Percentiles rank a stretch among this genome's conserved stretches.
Evolutionary conservation across 805 yeast genomes (phyloP).

Genomic region (Lachancea cidri): DNA sequence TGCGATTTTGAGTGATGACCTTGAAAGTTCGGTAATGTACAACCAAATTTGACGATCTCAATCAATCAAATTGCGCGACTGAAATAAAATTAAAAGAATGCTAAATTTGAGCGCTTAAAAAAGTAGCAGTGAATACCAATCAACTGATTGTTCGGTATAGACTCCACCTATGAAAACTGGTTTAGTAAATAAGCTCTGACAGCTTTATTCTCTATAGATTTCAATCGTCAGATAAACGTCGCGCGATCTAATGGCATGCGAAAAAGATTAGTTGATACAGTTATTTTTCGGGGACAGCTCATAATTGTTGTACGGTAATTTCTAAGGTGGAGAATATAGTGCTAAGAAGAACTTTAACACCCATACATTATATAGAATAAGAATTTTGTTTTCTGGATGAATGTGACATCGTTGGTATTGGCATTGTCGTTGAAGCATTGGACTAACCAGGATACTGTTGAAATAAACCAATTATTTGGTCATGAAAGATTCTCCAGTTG

Average conservation of each 20-base stretch:
- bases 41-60: not conserved
- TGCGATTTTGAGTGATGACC: not conserved
- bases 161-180: not conserved
- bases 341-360: not conserved
- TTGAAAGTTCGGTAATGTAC: not conserved
- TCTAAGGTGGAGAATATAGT: not conserved
- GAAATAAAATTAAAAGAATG: not conserved
- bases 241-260: not conserved
- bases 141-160: not conserved
- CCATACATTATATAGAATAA: not conserved
- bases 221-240: not conserved
- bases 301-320: constrained; percentile 5
- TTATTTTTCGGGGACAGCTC: too few relatives aligned
- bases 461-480: too few relatives aligned
- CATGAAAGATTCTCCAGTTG: too few relatives aligned
- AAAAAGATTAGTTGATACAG: constrained; percentile 8
- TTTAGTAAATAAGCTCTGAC: not conserved
- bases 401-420: too few relatives aligned
- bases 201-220: not conserved
- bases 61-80: not conserved
- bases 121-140: not conserved
- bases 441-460: too few relatives aligned
- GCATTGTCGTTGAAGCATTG: too few relatives aligned
- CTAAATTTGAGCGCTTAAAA: not conserved
- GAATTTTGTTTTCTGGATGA: too few relatives aligned